Percentiles rank a stretch among this genome's conserved stretches.
Evolutionary conservation across 2,329 filamentous ascomycete genomes (phyloP).

Genomic region (Ophiostoma populinum): DNA sequence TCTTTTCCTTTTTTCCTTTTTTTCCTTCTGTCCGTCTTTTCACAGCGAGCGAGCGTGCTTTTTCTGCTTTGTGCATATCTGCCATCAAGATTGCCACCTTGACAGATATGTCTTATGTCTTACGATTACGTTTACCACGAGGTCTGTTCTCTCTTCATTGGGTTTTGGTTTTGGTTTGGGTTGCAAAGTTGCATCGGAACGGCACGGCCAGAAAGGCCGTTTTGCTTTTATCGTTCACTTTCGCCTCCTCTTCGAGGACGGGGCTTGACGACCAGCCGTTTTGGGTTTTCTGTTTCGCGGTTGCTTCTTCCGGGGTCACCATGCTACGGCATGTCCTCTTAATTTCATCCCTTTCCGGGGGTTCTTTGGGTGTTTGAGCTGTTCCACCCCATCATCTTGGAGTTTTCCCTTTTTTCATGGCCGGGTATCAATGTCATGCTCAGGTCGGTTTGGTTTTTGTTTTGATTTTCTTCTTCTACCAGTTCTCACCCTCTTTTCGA

Average conservation of each 20-base stretch:
- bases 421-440: neutral
- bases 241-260: neutral
- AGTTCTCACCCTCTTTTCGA: no score
- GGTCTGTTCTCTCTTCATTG: slow-evolving; percentile 2
- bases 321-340: no score
- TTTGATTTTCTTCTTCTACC: neutral
- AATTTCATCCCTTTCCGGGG: neutral
- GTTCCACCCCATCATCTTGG: neutral
- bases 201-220: neutral
- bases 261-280: neutral
- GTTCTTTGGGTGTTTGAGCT: neutral
- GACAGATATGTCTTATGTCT: neutral
- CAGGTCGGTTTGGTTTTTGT: neutral
- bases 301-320: no score
- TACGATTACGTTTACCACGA: slow-evolving; percentile 4
- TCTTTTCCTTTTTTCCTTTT: neutral
- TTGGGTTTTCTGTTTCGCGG: neutral
- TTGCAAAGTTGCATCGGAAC: slow-evolving; percentile 7
- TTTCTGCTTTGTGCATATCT: neutral
- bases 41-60: slow-evolving; percentile 2
- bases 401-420: neutral
- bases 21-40: neutral
- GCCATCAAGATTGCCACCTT: neutral
- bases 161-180: neutral
- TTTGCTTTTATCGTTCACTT: neutral